A percentile compares a stretch with the other conserved stretches of the same genome.
Conservation (phyloP, 192 early-diverging fungal genomes). For the Coemansia sp. region DNA sequence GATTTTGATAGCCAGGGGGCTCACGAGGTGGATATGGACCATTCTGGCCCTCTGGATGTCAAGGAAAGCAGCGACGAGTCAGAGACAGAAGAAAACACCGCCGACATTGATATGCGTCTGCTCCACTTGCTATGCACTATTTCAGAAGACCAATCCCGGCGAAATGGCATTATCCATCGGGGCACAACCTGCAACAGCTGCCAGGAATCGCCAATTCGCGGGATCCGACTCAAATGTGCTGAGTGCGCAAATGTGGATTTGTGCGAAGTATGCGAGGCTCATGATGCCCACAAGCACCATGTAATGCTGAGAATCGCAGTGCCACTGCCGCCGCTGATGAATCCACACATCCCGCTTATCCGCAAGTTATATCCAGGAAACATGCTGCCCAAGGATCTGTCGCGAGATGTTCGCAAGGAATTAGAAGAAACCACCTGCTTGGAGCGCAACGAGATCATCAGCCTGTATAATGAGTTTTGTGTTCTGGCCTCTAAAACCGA, state of each 20-base stretch:
- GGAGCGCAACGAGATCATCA: constrained; percentile 78
- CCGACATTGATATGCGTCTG: constrained; percentile 47
- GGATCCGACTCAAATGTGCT: constrained; percentile 88
- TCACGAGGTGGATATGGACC: constrained; percentile 15
- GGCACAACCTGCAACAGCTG: constrained; percentile 95
- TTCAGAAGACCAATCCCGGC: constrained; percentile 77
- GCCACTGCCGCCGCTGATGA: constrained; percentile 86
- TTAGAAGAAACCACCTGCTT: constrained; percentile 42
- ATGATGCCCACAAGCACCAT: constrained; percentile 78
- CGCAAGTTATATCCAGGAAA: constrained; percentile 76
- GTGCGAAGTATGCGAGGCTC: constrained; percentile 88
- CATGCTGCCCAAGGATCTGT: constrained; percentile 18
- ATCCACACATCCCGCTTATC: constrained; percentile 69
- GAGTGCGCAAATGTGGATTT: constrained; percentile 93
- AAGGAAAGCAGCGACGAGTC: background rate
- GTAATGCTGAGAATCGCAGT: constrained; percentile 88
- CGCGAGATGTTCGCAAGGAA: constrained; percentile 6
- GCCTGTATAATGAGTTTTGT: constrained; percentile 84
- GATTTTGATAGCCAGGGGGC: background rate
- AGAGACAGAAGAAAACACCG: constrained; percentile 1
- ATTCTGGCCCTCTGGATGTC: background rate
- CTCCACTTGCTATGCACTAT: constrained; percentile 79
- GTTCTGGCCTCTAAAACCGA: constrained; percentile 64
- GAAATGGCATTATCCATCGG: constrained; percentile 63
- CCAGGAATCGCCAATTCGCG: constrained; percentile 80